A percentile compares a stretch with the other conserved stretches of the same genome.
Evolutionary conservation across 75 land plant genomes (phyloP).

Genomic region (Sequoiadendron giganteum): DNA sequence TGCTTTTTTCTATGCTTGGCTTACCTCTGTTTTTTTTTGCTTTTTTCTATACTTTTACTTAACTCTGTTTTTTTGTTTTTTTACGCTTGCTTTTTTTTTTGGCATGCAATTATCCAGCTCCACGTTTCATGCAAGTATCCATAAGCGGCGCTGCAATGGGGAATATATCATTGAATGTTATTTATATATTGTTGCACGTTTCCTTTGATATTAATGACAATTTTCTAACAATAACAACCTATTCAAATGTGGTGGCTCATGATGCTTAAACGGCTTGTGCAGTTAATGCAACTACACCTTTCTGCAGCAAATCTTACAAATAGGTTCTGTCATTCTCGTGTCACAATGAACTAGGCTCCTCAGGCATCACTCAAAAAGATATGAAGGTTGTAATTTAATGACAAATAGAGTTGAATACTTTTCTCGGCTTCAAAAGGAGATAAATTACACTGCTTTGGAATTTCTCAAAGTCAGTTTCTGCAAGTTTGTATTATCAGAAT

Average conservation of each 20-base stretch:
- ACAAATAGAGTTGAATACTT: not conserved
- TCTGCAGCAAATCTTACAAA: not conserved
- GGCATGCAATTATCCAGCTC: too few species aligned
- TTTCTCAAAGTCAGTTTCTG: not conserved
- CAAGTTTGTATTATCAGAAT: not conserved
- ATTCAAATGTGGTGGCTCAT: not conserved
- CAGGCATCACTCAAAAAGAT: not conserved
- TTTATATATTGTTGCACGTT: too few species aligned
- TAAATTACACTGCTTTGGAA: not conserved
- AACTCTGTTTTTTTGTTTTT: too few species aligned
- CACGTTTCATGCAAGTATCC: too few species aligned
- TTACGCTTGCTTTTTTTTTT: too few species aligned
- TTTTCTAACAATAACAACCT: not conserved
- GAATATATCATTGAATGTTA: too few species aligned
- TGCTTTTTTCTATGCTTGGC: too few species aligned
- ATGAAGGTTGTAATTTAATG: not conserved
- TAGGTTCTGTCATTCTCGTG: not conserved
- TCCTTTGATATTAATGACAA: too few species aligned
- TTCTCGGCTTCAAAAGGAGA: not conserved
- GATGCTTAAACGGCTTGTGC: not conserved
- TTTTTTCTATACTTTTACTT: too few species aligned
- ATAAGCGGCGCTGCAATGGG: too few species aligned
- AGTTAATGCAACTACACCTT: constrained; percentile 2
- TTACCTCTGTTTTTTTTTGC: too few species aligned
- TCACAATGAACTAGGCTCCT: not conserved